Percentiles rank a stretch among this genome's conserved stretches.
phyloP scores from a whole-genome alignment of 495 filamentous ascomycete species.

The Parathielavia appendiculata region DNA sequence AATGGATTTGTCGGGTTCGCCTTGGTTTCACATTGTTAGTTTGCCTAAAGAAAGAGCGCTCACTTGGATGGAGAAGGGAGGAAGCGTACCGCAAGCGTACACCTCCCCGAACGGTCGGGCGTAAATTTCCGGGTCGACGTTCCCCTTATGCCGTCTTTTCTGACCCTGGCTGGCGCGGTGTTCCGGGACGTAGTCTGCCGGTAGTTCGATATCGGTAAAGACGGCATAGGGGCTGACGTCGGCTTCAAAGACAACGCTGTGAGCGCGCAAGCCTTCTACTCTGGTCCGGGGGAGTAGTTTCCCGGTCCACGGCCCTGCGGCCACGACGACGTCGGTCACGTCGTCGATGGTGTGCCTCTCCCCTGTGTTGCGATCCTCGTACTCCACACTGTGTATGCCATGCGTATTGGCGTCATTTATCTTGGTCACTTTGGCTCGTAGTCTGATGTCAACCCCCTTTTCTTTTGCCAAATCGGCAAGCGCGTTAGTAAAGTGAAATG shows the following conservation, averaged over 20 bases:
- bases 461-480: constrained; percentile 77
- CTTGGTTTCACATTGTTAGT: constrained; percentile 29
- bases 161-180: constrained; percentile 42
- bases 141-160: constrained; percentile 51
- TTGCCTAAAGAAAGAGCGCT: background rate
- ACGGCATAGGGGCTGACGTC: constrained; percentile 82
- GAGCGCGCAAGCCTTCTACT: constrained; percentile 76
- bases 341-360: constrained; percentile 51
- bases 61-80: background rate
- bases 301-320: constrained; percentile 88
- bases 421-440: constrained; percentile 54
- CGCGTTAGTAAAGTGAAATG: constrained; percentile 82
- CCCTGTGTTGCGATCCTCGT: constrained; percentile 57
- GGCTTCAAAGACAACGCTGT: constrained; percentile 79
- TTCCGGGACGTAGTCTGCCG: constrained; percentile 49
- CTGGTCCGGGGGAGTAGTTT: constrained; percentile 67
- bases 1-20: constrained; percentile 73
- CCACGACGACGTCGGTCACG: constrained; percentile 76
- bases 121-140: constrained; percentile 87
- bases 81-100: constrained; percentile 66
- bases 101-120: constrained; percentile 82
- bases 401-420: constrained; percentile 46
- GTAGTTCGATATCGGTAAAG: constrained; percentile 84
- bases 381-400: constrained; percentile 64
- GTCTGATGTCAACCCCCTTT: constrained; percentile 64